phyloP scores from a whole-genome alignment of 2,329 filamentous ascomycete species.

The Pseudodiploospora longispora region DNA sequence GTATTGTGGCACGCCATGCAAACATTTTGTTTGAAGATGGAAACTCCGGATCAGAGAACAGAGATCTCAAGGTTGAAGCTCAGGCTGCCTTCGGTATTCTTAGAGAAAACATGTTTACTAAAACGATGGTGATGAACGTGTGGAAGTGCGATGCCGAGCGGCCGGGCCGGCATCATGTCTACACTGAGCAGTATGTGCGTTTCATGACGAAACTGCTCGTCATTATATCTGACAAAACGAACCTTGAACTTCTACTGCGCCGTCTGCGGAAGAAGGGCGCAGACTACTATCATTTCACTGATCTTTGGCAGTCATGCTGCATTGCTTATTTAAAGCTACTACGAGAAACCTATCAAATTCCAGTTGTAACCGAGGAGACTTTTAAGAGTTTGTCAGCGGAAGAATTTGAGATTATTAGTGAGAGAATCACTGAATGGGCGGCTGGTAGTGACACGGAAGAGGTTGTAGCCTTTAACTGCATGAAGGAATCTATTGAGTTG shows the following conservation, averaged over 20 bases:
- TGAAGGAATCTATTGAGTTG: conserved; percentile 51
- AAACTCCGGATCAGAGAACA: conserved; percentile 28
- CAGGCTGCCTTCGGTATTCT: conserved; percentile 75
- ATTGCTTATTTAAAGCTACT: conserved; percentile 45
- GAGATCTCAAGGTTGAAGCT: conserved; percentile 52
- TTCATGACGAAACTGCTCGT: conserved; percentile 72
- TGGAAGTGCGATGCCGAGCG: conserved; percentile 88
- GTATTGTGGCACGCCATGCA: conserved; percentile 71
- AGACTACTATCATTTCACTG: conserved; percentile 59
- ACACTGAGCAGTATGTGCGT: conserved; percentile 76
- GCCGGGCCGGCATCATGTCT: conserved; percentile 82
- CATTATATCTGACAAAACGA: conserved; percentile 64
- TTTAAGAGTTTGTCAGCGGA: conserved; percentile 47
- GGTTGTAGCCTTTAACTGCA: conserved; percentile 40
- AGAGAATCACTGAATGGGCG: conserved; percentile 49
- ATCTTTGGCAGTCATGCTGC: conserved; percentile 51
- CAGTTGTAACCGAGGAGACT: conserved; percentile 40
- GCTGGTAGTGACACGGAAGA: conserved; percentile 25
- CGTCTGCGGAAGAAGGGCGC: conserved; percentile 74
- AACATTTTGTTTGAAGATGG: conserved; percentile 44
- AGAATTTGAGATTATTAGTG: conserved; percentile 50
- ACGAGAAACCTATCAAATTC: conserved; percentile 39
- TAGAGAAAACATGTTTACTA: conserved; percentile 68
- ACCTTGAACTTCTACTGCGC: conserved; percentile 69
- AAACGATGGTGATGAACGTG: conserved; percentile 89